Conservation (phyloP, 495 filamentous ascomycete genomes). For the Oleoguttula mirabilis region DNA sequence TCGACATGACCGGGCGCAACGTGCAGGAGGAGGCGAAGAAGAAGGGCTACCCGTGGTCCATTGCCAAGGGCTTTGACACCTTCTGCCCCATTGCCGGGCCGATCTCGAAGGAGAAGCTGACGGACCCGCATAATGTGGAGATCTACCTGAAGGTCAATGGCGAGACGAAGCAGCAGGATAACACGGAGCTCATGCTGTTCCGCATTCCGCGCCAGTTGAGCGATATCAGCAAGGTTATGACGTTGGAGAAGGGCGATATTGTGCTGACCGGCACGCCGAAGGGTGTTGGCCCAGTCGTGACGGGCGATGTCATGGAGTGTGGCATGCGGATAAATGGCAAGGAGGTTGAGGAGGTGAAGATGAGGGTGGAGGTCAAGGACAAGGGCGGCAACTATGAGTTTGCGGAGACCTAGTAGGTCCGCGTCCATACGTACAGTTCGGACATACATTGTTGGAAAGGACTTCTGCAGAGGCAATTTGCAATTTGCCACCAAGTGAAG, state of each 20-base stretch:
- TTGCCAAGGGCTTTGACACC: slow-evolving; percentile 94
- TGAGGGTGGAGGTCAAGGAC: slow-evolving; percentile 74
- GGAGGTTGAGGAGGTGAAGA: slow-evolving; percentile 74
- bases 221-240: slow-evolving; percentile 91
- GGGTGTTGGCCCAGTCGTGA: slow-evolving; percentile 75
- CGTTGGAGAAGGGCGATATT: slow-evolving; percentile 80
- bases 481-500: too few species aligned
- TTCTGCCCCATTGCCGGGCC: slow-evolving; percentile 74
- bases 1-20: slow-evolving; percentile 92
- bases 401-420: slow-evolving; percentile 50
- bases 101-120: slow-evolving; percentile 65
- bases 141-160: slow-evolving; percentile 72
- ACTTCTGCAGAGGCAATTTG: too few species aligned
- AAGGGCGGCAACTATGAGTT: slow-evolving; percentile 43
- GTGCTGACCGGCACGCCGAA: slow-evolving; percentile 93
- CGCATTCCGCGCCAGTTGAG: slow-evolving; percentile 71
- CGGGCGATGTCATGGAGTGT: slow-evolving; percentile 81
- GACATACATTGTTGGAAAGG: too few species aligned
- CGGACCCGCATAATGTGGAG: slow-evolving; percentile 78
- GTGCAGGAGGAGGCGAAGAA: slow-evolving; percentile 91
- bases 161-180: slow-evolving; percentile 65
- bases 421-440: too few species aligned
- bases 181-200: slow-evolving; percentile 84
- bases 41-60: slow-evolving; percentile 92
- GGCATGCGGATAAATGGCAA: slow-evolving; percentile 70